Conservation (phyloP, 1,139 yeast species). For the Hemisphaericaspora lyxosophila region DNA sequence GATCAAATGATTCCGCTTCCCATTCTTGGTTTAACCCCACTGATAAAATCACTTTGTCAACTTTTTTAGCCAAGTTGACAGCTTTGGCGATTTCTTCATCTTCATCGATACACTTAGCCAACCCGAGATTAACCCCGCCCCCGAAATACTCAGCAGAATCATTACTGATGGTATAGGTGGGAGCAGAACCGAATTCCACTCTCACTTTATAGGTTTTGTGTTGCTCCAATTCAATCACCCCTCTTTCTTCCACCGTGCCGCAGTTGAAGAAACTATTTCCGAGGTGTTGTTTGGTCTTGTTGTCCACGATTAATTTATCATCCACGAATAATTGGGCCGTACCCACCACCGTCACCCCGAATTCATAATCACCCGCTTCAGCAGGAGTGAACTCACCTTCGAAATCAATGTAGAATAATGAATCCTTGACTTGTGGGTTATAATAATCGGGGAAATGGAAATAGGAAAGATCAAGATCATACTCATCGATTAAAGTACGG, state of each 20-base stretch:
- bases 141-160: constrained; percentile 20
- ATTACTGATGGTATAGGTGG: constrained; percentile 34
- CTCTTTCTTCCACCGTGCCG: constrained; percentile 51
- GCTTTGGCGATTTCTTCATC: constrained; percentile 25
- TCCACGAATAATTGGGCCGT: constrained; percentile 53
- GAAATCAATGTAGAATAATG: constrained; percentile 41
- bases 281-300: constrained; percentile 48
- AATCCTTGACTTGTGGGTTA: constrained; percentile 22
- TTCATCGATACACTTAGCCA: constrained; percentile 20
- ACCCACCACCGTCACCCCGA: constrained; percentile 53
- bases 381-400: constrained; percentile 46
- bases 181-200: constrained; percentile 54
- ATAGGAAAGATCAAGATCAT: constrained; percentile 29
- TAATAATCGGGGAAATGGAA: constrained; percentile 50
- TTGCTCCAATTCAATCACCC: constrained; percentile 34
- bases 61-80: constrained; percentile 26
- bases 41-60: constrained; percentile 41
- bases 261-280: constrained; percentile 48
- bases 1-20: constrained; percentile 37
- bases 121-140: constrained; percentile 34
- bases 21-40: constrained; percentile 39
- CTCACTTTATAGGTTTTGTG: constrained; percentile 44
- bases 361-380: constrained; percentile 47
- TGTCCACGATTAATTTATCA: constrained; percentile 54
- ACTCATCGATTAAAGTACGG: constrained; percentile 37